phyloP scores from a whole-genome alignment of 2,329 filamentous ascomycete species.

The Paracoccidioides brasiliensis region DNA sequence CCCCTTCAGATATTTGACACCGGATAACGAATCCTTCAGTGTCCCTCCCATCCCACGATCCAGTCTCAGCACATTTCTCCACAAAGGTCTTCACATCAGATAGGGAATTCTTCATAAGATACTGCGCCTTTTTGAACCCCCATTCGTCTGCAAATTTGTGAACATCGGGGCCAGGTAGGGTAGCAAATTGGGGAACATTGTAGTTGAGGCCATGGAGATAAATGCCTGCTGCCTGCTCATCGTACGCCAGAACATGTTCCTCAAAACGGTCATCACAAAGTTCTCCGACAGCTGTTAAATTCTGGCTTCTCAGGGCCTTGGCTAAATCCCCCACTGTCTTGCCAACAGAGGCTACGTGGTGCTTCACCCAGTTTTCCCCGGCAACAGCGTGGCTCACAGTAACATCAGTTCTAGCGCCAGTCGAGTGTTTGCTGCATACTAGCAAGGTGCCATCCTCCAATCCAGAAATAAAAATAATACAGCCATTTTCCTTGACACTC shows the following conservation, averaged over 20 bases:
- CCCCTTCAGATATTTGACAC: conserved; percentile 52
- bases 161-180: conserved; percentile 69
- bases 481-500: conserved; percentile 97
- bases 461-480: conserved; percentile 93
- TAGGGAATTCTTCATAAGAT: conserved; percentile 63
- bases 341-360: conserved; percentile 62
- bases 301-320: conserved; percentile 58
- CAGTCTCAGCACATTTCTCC: conserved; percentile 73
- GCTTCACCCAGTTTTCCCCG: conserved; percentile 70
- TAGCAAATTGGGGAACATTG: conserved; percentile 84
- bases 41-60: conserved; percentile 78
- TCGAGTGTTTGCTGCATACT: conserved; percentile 99
- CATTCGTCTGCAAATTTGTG: conserved; percentile 81
- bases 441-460: conserved; percentile 78
- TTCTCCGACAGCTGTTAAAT: conserved; percentile 89
- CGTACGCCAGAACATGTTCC: conserved; percentile 89
- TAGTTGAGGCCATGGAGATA: conserved; percentile 95
- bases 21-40: conserved; percentile 95
- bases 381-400: conserved; percentile 69
- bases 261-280: conserved; percentile 94
- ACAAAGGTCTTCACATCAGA: conserved; percentile 65
- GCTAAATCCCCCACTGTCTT: conserved; percentile 71
- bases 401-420: conserved; percentile 59
- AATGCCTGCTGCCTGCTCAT: conserved; percentile 67
- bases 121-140: conserved; percentile 85